Base-by-base conservation (phyloP, 768 basidiomycete species). In the Gloeopeniophorella convolvens region DNA sequence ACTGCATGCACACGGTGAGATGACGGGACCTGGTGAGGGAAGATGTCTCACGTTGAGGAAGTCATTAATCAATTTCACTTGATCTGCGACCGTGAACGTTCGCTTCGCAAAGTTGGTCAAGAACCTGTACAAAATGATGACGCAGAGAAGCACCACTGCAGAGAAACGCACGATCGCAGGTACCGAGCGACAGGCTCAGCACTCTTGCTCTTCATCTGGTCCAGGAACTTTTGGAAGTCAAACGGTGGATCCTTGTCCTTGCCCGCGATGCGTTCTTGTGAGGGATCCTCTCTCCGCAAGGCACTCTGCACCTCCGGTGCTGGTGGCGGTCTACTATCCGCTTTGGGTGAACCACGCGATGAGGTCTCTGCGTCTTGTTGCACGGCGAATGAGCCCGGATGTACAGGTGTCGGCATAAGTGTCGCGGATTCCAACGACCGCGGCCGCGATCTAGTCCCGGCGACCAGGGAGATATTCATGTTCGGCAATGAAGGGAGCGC, bases 151-250 rank as follows among this genome's bases (percentile, higher is more conserved):
- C 18, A 18, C 11, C 3, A 15, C 23, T 9, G 28, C 36, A 39
- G 21, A n/a, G 32, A 50, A 39, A 79, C 89, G 58, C 67, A 94
- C 94, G 92, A 96, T 72, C 91, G 80, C 43, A 99, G 75, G 70
- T 94, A 98, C 67, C 91, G 91, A 24, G 89, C 90, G 18, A 98
- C 86, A 5, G 93, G 89, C 48, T 99, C 96, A 2, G 95, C 92
- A 42, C 77, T 71, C 61, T 82, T 83, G 34, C 75, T 68, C 69
- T 95, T 89, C 80, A 99, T 91, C 67, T 99, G 93, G 65, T 94
- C 91, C 56, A 98, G 68, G 66, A 99, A 99, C 41, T 75, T 82
- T 63, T 95, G 92, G 64, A 97, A 98, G 67, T 98, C 95, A 59
- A 97, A 98, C 35, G 72, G 71, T 0, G 72, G 71, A 50, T 69